phyloP scores from a whole-genome alignment of 169 alveolate species.

The Perkinsus chesapeaki region DNA sequence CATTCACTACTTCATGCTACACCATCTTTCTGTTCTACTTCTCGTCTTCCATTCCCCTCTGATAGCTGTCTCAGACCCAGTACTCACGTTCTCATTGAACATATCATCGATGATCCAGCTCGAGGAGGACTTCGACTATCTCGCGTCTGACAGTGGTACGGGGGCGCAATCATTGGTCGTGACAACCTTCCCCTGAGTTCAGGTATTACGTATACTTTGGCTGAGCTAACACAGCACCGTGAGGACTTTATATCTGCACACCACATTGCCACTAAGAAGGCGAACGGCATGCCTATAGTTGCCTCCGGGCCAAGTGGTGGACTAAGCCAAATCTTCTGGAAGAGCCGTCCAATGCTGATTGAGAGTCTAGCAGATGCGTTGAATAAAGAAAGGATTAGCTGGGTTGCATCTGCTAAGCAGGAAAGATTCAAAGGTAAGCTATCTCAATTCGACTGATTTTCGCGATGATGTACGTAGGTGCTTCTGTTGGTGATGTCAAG shows the following conservation, averaged over 20 bases:
- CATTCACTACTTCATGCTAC: background rate
- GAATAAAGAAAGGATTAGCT: background rate
- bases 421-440: background rate
- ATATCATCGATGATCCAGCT: background rate
- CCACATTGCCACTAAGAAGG: background rate
- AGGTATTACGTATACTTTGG: background rate
- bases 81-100: background rate
- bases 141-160: background rate
- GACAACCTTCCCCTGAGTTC: no score
- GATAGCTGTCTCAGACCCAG: background rate
- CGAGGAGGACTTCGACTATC: background rate
- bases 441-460: background rate
- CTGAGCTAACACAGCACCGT: background rate
- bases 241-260: background rate
- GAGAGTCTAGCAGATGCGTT: background rate
- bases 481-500: background rate
- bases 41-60: background rate
- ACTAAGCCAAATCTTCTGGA: background rate
- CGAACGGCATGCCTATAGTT: background rate
- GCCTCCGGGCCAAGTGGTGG: background rate
- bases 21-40: background rate
- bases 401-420: background rate
- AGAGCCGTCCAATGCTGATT: background rate
- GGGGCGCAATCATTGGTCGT: background rate
- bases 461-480: background rate